phyloP scores from a whole-genome alignment of 176 grass and related monocot species.

The Stipa capillata region DNA sequence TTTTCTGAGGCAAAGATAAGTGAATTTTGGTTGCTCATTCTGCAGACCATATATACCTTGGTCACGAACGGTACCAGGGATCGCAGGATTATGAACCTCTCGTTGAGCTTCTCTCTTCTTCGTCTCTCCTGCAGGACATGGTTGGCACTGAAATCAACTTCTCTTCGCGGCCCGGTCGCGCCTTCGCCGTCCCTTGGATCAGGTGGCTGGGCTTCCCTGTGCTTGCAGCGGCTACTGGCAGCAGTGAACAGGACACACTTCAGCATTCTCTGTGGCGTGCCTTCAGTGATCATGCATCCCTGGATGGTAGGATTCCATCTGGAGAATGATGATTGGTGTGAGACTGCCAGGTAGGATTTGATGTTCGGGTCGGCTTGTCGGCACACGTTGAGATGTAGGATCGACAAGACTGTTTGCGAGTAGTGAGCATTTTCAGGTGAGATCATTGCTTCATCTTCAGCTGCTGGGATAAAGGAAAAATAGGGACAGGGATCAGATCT shows the following conservation, averaged over 20 bases:
- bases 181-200: slow-evolving; percentile 30
- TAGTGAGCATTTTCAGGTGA: slow-evolving; percentile 70
- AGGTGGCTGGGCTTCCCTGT: too few species aligned
- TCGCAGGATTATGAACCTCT: slow-evolving; percentile 69
- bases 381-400: slow-evolving; percentile 35
- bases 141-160: slow-evolving; percentile 40
- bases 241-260: slow-evolving; percentile 38
- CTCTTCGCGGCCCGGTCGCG: slow-evolving; percentile 12
- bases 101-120: slow-evolving; percentile 86
- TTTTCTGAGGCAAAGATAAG: too few species aligned
- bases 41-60: slow-evolving; percentile 37
- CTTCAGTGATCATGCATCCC: background rate
- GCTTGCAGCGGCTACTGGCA: slow-evolving; percentile 12
- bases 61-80: slow-evolving; percentile 90
- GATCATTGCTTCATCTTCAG: slow-evolving; percentile 35
- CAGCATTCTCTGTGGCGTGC: slow-evolving; percentile 46
- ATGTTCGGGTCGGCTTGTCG: slow-evolving; percentile 6
- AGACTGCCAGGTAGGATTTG: slow-evolving; percentile 6
- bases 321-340: slow-evolving; percentile 47
- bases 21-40: too few species aligned
- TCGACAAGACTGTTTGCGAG: slow-evolving; percentile 42
- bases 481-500: background rate
- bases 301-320: slow-evolving; percentile 35
- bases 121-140: slow-evolving; percentile 74
- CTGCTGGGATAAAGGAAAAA: background rate